These are phyloP conservation scores for Hypoxylon sp. DNA, from an alignment of 2,329 filamentous ascomycete species.

Conservation along the genomic window DNA sequence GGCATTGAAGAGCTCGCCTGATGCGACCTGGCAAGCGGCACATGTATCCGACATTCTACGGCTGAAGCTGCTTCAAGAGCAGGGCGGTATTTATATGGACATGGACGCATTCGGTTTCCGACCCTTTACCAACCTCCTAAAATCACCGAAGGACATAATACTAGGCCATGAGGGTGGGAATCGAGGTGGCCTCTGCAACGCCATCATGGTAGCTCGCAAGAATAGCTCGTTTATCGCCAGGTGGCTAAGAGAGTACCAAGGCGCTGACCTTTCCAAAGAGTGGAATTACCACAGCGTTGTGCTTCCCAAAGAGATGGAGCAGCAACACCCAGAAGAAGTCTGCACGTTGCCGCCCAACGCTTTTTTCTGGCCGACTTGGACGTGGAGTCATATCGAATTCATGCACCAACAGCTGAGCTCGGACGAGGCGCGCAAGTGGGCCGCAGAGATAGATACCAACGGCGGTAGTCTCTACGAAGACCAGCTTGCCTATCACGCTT, in stretches of 20 bases:
- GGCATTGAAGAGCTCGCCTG: slow-evolving; percentile 48
- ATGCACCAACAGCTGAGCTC: slow-evolving; percentile 54
- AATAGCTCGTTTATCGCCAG: slow-evolving; percentile 54
- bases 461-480: slow-evolving; percentile 54
- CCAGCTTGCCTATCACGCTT: slow-evolving; percentile 57
- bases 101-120: slow-evolving; percentile 55
- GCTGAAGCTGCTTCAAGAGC: slow-evolving; percentile 52
- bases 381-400: slow-evolving; percentile 55
- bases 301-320: slow-evolving; percentile 52
- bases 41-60: slow-evolving; percentile 56
- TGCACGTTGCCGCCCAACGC: slow-evolving; percentile 54
- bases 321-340: slow-evolving; percentile 51
- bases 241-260: slow-evolving; percentile 54
- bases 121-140: slow-evolving; percentile 50
- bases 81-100: slow-evolving; percentile 56
- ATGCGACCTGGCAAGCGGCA: slow-evolving; percentile 51
- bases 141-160: slow-evolving; percentile 51
- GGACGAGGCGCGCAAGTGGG: slow-evolving; percentile 51
- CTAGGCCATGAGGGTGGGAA: slow-evolving; percentile 56
- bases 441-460: slow-evolving; percentile 50
- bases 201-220: slow-evolving; percentile 55
- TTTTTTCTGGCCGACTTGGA: slow-evolving; percentile 60
- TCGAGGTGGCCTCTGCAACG: slow-evolving; percentile 56
- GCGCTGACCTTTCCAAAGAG: slow-evolving; percentile 52
- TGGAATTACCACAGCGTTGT: slow-evolving; percentile 58